Evolutionary conservation across 306 rosid genomes (phyloP), one percentile per base, ranked within the genome.

Genomic region (Acacia crassicarpa): DNA sequence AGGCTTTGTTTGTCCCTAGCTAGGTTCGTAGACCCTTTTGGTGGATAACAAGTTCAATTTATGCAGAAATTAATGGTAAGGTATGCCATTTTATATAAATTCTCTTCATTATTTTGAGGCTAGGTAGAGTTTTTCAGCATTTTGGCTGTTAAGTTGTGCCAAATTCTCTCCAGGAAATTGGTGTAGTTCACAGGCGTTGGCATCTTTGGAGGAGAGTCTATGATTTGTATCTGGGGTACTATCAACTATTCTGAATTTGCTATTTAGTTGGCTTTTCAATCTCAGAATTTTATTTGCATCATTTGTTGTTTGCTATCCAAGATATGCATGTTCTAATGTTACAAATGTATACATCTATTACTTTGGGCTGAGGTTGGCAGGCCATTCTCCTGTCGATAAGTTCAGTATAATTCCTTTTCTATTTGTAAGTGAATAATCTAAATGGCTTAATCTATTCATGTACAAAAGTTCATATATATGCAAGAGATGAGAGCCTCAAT

Each of bases 41-140:
- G 99, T 95, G 99, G 99, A 83, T 95, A 85, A 93, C 91, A 66
- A 95, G 99, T 89, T 95, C 99, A 83, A 95, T 95, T 69, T 93
- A 91, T 77, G 92, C 95, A 19, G 99, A 95, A 91, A 85, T 95
- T 84, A 88, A 95, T 78, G 97, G 99, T 78, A 90, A 91, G 98
- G 98, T 95, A 92, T 78, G 93, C 9, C 68, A 78, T 66, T 83
- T 51, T 51, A 75, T 73, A 78, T 71, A 9, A 78, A 16, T 33
- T 63, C 4, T 74, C 59, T 62, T 43, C 44, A 69, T 80, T n/a
- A 54, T 79, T 59, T 53, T 63, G 27, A 78, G 65, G 40, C 43
- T 73, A 71, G 40, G 12, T 12, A 3, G 77, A 38, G 58, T 32
- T 73, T 79, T 81, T 80, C 63, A 41, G 74, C 68, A 84, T 67